phyloP scores from a whole-genome alignment of 1,284 basidiomycete species.

The Pseudozyma sp. region DNA sequence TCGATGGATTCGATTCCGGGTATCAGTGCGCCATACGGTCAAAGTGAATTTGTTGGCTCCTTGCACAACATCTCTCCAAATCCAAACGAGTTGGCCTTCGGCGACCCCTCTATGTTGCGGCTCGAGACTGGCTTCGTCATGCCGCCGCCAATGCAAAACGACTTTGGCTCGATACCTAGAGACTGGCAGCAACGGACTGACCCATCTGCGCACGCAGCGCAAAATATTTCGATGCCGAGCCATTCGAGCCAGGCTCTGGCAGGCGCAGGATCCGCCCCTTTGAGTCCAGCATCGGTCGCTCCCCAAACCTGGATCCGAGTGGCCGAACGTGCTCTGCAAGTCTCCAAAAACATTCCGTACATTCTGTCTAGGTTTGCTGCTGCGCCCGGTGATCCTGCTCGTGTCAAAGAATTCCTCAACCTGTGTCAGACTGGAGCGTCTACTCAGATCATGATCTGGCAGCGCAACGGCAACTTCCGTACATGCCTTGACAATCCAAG shows the following conservation, averaged over 20 bases:
- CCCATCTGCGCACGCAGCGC: background rate
- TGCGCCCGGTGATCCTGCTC: slow-evolving; percentile 27
- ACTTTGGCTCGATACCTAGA: slow-evolving; percentile 7
- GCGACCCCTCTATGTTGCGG: slow-evolving; percentile 22
- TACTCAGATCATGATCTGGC: slow-evolving; percentile 46
- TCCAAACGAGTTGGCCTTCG: slow-evolving; percentile 8
- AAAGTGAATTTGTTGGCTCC: slow-evolving; percentile 11
- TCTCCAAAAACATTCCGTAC: slow-evolving; percentile 29
- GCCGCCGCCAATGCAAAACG: slow-evolving; percentile 13
- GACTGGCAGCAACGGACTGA: slow-evolving; percentile 21
- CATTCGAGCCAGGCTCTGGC: background rate
- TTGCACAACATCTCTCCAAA: slow-evolving; percentile 11
- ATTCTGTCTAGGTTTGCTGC: slow-evolving; percentile 13
- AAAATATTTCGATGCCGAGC: background rate
- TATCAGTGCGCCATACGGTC: slow-evolving; percentile 1
- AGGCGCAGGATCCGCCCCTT: background rate
- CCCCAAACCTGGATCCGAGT: slow-evolving; percentile 18
- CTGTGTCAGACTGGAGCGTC: slow-evolving; percentile 30
- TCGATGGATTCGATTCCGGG: slow-evolving; percentile 2
- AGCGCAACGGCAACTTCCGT: slow-evolving; percentile 40
- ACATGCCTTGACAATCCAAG: slow-evolving; percentile 17
- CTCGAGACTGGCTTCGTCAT: slow-evolving; percentile 21
- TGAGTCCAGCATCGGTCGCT: slow-evolving; percentile 1
- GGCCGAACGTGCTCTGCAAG: slow-evolving; percentile 21
- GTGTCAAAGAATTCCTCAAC: slow-evolving; percentile 39